Evolutionary conservation across 2,329 filamentous ascomycete species (phyloP).

Genomic region (Neonectria coccinea): DNA sequence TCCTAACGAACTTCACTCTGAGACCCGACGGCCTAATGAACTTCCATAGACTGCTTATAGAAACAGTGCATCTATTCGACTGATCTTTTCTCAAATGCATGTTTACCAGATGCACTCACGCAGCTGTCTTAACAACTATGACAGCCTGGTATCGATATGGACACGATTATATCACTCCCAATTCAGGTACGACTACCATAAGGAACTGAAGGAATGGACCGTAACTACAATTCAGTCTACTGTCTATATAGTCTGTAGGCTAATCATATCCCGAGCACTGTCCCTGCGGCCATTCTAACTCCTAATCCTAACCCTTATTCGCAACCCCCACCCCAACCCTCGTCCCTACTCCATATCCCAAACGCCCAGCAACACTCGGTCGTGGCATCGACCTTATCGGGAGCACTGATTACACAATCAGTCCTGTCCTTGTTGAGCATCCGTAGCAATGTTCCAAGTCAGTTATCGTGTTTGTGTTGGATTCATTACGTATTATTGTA

Average conservation of each 20-base stretch:
- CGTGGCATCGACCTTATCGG: background rate
- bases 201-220: no score
- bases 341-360: no score
- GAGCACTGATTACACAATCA: background rate
- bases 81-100: background rate
- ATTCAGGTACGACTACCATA: no score
- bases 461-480: background rate
- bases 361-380: no score
- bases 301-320: no score
- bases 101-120: background rate
- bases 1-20: background rate
- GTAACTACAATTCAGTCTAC: no score
- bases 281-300: no score
- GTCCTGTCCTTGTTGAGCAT: background rate
- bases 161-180: no score
- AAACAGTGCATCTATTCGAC: background rate
- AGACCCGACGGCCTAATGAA: background rate
- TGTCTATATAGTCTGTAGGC: no score
- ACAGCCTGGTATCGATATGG: no score
- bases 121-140: background rate
- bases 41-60: background rate
- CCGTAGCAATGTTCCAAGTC: background rate
- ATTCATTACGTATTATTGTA: conserved; percentile 5
- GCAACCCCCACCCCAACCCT: no score
- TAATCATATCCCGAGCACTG: no score